phyloP scores from a whole-genome alignment of 2,329 filamentous ascomycete species.

The Aspergillus sp. region DNA sequence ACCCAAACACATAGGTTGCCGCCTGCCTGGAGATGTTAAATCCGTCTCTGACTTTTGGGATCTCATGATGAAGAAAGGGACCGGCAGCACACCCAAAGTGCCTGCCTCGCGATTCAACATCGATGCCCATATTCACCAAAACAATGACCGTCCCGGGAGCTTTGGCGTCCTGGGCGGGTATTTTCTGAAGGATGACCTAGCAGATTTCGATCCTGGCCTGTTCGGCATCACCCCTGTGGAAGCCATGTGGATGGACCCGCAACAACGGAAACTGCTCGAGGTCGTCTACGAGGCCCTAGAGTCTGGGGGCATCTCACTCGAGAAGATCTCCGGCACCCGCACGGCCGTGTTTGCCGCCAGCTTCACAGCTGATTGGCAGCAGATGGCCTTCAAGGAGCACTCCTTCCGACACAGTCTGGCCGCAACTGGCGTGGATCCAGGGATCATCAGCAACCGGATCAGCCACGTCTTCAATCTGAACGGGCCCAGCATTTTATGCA shows the following conservation, averaged over 20 bases:
- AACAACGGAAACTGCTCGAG: conserved; percentile 30
- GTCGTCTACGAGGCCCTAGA: conserved; percentile 27
- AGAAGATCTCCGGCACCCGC: conserved; percentile 18
- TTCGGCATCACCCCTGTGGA: conserved; percentile 25
- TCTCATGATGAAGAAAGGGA: too few species aligned
- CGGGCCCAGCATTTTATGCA: conserved; percentile 30
- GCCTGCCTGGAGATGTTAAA: too few species aligned
- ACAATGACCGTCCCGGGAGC: conserved; percentile 18
- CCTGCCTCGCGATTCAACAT: conserved; percentile 16
- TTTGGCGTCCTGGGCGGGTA: conserved; percentile 13
- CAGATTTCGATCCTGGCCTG: conserved; percentile 25
- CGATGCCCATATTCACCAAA: conserved; percentile 13
- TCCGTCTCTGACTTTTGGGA: too few species aligned
- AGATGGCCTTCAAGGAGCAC: conserved; percentile 18
- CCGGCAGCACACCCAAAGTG: too few species aligned
- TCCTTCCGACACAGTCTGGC: conserved; percentile 14
- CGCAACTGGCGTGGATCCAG: conserved; percentile 17
- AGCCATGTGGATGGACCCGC: conserved; percentile 27
- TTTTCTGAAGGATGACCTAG: conserved; percentile 11
- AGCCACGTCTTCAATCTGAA: conserved; percentile 40
- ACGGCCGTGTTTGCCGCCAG: conserved; percentile 20
- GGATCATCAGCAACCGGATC: conserved; percentile 26
- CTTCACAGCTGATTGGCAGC: conserved; percentile 22
- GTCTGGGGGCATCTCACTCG: conserved; percentile 22
- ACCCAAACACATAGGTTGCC: too few species aligned